phyloP scores from a whole-genome alignment of 345 rosid genomes.

The Salix arbutifolia region DNA sequence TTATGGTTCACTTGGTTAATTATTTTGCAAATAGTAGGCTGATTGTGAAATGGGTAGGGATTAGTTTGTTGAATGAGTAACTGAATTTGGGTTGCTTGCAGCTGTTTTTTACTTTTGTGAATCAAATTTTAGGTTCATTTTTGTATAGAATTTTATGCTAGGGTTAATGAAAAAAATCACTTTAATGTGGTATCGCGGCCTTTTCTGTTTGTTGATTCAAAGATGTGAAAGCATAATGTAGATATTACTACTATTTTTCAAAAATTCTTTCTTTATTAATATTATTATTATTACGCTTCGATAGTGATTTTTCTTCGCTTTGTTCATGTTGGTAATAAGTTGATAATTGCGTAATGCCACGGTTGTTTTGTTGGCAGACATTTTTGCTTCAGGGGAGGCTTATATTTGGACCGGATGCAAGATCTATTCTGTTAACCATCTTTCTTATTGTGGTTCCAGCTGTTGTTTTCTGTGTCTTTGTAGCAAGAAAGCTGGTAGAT shows the following conservation, averaged over 20 bases:
- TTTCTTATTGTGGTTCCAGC: constrained; percentile 73
- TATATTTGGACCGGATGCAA: constrained; percentile 92
- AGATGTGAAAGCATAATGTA: not conserved
- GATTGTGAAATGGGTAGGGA: not conserved
- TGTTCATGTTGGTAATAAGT: not conserved
- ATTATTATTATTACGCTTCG: not conserved
- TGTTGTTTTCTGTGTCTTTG: constrained; percentile 66
- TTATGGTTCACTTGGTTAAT: not conserved
- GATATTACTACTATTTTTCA: not conserved
- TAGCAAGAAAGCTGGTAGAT: constrained; percentile 60
- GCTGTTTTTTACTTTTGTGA: not conserved
- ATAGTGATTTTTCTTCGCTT: not conserved
- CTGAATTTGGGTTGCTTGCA: not conserved
- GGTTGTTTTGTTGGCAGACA: constrained; percentile 46
- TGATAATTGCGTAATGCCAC: constrained; percentile 2
- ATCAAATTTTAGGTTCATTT: not conserved
- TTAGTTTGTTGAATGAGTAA: constrained; percentile 1
- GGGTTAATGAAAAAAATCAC: not conserved
- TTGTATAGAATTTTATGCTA: not conserved
- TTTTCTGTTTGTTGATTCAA: not conserved
- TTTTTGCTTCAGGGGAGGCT: constrained; percentile 73
- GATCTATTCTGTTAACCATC: constrained; percentile 55
- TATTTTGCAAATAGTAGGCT: not conserved
- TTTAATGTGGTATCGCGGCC: not conserved
- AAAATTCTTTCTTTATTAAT: not conserved